Conservation (phyloP, 2,329 filamentous ascomycete genomes). For the Talaromyces islandicus region DNA sequence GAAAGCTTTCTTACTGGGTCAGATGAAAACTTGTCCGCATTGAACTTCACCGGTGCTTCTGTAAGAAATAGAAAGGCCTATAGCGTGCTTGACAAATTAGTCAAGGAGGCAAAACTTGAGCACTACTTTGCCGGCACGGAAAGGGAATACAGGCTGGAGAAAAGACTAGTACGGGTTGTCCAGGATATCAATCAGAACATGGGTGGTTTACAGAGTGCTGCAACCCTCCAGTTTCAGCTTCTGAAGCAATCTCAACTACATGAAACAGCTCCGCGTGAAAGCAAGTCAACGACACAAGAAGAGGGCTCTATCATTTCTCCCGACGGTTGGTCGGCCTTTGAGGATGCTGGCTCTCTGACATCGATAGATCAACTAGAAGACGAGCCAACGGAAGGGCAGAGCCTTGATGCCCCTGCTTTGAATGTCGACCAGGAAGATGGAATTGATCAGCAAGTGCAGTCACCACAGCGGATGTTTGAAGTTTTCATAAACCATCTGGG, state of each 20-base stretch:
- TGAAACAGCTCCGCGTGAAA: neutral
- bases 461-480: constrained; percentile 78
- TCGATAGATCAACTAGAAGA: constrained; percentile 59
- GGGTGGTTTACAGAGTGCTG: constrained; percentile 82
- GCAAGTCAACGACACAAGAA: neutral
- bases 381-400: constrained; percentile 38
- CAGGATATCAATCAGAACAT: constrained; percentile 82
- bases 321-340: constrained; percentile 30
- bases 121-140: constrained; percentile 79
- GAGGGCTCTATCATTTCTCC: constrained; percentile 22
- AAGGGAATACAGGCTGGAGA: constrained; percentile 70
- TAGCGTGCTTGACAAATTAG: constrained; percentile 64
- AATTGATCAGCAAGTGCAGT: constrained; percentile 6
- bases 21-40: constrained; percentile 67
- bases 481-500: constrained; percentile 84
- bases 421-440: constrained; percentile 10
- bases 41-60: constrained; percentile 58
- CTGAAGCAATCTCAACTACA: constrained; percentile 52
- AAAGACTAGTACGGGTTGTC: constrained; percentile 73
- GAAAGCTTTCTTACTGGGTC: constrained; percentile 76
- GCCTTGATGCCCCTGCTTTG: constrained; percentile 3
- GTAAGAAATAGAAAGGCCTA: constrained; percentile 62
- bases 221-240: constrained; percentile 80
- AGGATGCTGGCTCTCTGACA: constrained; percentile 46
- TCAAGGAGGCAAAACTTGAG: constrained; percentile 83